phyloP scores from a whole-genome alignment of 164 flowering plant genomes.

The Litsea cubeba region DNA sequence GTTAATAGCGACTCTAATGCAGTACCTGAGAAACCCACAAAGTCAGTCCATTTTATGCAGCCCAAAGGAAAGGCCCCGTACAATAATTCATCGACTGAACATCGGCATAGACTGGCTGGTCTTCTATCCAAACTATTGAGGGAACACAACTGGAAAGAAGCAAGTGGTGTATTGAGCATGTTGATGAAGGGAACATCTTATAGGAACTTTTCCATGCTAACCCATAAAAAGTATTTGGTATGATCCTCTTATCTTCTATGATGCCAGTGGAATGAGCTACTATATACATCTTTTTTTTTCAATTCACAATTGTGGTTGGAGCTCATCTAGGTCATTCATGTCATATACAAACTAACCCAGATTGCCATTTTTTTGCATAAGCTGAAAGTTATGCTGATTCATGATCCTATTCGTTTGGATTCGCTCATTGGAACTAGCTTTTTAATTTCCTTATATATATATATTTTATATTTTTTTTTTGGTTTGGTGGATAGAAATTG shows the following conservation, averaged over 20 bases:
- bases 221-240: conserved; percentile 56
- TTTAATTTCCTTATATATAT: not conserved
- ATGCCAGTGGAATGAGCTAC: not conserved
- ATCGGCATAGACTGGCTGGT: conserved; percentile 27
- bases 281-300: no score
- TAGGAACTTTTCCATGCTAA: conserved; percentile 27
- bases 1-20: not conserved
- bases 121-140: conserved; percentile 37
- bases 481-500: not conserved
- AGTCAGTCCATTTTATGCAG: conserved; percentile 27
- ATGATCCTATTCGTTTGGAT: not conserved
- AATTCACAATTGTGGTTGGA: not conserved
- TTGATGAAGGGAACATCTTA: conserved; percentile 41
- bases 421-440: not conserved
- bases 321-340: not conserved
- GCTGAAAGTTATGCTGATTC: not conserved
- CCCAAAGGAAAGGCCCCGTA: conserved; percentile 26
- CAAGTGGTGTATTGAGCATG: conserved; percentile 52
- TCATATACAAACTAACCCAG: not conserved
- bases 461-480: no score
- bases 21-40: conserved; percentile 5
- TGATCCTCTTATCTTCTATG: not conserved
- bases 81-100: conserved; percentile 22
- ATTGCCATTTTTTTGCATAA: not conserved
- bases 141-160: conserved; percentile 57